Evolutionary conservation across 805 yeast species (phyloP).

Genomic region (Lipomyces spencermartinsiae): DNA sequence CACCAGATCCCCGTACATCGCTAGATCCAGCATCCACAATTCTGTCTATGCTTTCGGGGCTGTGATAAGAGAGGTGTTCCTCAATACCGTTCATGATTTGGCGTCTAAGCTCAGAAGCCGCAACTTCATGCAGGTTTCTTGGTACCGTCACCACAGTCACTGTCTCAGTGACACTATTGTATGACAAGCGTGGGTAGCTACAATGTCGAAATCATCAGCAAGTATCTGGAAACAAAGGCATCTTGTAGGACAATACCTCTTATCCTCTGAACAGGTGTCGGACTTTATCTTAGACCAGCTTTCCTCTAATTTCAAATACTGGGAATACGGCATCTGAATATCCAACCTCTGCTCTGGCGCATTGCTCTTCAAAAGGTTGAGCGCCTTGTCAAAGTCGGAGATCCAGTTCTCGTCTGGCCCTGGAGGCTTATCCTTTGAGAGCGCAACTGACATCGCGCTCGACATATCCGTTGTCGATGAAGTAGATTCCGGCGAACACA

Average conservation of each 20-base stretch:
- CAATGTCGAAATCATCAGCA: neutral
- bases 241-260: neutral
- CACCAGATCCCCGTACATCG: too few relatives aligned
- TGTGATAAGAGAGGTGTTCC: neutral
- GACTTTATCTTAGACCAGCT: too few relatives aligned
- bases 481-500: conserved; percentile 1
- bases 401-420: too few relatives aligned
- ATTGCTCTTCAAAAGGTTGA: neutral
- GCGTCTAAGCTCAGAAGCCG: neutral
- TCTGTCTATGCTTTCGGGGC: neutral
- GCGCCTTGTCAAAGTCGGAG: neutral
- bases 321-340: neutral
- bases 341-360: neutral
- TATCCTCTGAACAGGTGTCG: neutral
- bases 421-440: too few relatives aligned
- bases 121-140: neutral
- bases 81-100: neutral
- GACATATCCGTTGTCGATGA: neutral
- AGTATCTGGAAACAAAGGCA: neutral
- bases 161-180: neutral
- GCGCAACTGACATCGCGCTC: neutral
- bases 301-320: neutral
- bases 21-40: too few relatives aligned
- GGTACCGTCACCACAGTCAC: conserved; percentile 1
- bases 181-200: neutral